These are phyloP conservation scores for Phytophthora macrochlamydospora DNA, from an alignment of 352 stramenopile species.

Conservation along the genomic window DNA sequence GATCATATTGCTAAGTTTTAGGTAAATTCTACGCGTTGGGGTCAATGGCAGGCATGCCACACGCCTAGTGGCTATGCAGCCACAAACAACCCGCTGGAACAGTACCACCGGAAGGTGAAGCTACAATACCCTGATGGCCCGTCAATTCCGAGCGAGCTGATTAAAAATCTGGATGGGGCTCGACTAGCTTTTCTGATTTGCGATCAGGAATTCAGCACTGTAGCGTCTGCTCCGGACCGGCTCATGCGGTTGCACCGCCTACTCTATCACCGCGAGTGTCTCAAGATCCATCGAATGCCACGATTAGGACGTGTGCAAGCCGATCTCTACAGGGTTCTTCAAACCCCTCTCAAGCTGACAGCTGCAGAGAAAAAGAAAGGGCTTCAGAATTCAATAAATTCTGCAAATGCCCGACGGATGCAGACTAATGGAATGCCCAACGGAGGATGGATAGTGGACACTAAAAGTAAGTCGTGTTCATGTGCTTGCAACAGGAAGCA, in stretches of 20 bases:
- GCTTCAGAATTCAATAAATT: background rate
- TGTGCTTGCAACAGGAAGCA: background rate
- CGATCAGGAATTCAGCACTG: background rate
- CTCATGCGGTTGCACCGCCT: slow-evolving; percentile 8
- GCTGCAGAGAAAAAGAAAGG: slow-evolving; percentile 6
- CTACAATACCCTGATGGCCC: slow-evolving; percentile 1
- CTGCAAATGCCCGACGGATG: slow-evolving; percentile 3
- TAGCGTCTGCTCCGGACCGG: background rate
- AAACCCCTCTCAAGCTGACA: background rate
- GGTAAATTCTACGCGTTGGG: background rate
- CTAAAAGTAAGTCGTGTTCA: slow-evolving; percentile 1
- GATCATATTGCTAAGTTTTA: background rate
- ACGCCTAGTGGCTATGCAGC: slow-evolving; percentile 6
- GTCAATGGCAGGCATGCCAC: slow-evolving; percentile 5
- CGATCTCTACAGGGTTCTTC: slow-evolving; percentile 9
- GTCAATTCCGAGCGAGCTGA: slow-evolving; percentile 1
- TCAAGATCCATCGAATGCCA: slow-evolving; percentile 1
- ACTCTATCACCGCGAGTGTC: background rate
- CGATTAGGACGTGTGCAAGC: background rate
- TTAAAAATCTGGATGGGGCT: slow-evolving; percentile 1
- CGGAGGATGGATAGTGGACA: slow-evolving; percentile 5
- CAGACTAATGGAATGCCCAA: slow-evolving; percentile 3
- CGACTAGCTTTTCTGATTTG: slow-evolving; percentile 2
- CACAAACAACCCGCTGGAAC: slow-evolving; percentile 9
- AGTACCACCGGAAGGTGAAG: slow-evolving; percentile 4